These are phyloP conservation scores for Lithospermum erythrorhizon DNA, from an alignment of 257 asterid genomes.

Conservation along the genomic window DNA sequence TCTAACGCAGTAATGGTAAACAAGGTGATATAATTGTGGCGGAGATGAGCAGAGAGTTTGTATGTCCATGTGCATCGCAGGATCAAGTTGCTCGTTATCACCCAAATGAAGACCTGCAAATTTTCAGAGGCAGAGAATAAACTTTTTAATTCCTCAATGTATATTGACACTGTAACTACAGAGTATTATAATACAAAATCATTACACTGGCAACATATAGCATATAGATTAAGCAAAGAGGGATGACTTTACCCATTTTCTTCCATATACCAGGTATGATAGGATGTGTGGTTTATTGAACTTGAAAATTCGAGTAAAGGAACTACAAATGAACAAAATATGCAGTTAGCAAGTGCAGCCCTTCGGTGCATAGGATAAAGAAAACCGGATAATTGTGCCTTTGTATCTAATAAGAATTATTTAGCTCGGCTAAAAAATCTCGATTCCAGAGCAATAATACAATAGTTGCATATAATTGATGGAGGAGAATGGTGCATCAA, in stretches of 20 bases:
- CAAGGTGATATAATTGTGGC: constrained; percentile 69
- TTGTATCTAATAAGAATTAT: too few species aligned
- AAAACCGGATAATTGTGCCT: too few species aligned
- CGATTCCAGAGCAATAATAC: not conserved
- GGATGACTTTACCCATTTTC: constrained; percentile 66
- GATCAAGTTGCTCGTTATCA: constrained; percentile 71
- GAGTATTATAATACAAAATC: not conserved
- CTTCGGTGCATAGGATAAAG: too few species aligned
- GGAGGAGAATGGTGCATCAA: not conserved
- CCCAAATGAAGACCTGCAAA: constrained; percentile 78
- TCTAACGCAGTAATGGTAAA: constrained; percentile 69
- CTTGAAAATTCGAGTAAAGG: constrained; percentile 93
- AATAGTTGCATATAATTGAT: not conserved
- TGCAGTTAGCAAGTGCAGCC: not conserved
- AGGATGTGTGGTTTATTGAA: constrained; percentile 62
- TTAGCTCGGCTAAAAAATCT: not conserved
- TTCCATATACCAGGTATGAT: constrained; percentile 56
- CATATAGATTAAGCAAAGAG: not conserved
- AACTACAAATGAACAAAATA: constrained; percentile 32
- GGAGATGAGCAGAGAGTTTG: constrained; percentile 96
- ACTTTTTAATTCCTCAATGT: not conserved
- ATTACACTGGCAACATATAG: constrained; percentile 1
- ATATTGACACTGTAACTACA: not conserved
- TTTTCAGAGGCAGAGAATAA: constrained; percentile 8
- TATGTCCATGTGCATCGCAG: constrained; percentile 96